phyloP scores from a whole-genome alignment of 805 yeast species.

The Candida saitoana region DNA sequence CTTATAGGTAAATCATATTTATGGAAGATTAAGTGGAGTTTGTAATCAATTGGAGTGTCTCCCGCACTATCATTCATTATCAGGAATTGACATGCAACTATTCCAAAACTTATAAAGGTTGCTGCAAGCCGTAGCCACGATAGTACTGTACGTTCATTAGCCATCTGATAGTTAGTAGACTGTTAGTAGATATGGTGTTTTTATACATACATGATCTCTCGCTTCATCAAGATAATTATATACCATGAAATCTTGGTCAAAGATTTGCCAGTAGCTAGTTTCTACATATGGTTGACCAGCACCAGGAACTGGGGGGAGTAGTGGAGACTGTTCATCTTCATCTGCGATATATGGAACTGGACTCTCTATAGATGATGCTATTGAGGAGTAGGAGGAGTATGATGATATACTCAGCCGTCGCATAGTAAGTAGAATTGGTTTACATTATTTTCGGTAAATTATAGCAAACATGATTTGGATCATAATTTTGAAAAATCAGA shows the following conservation, averaged over 20 bases:
- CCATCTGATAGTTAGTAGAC: conserved; percentile 21
- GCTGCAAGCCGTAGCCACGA: conserved; percentile 26
- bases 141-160: conserved; percentile 32
- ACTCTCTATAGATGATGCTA: too few species aligned
- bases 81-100: conserved; percentile 8
- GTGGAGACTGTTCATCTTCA: not conserved
- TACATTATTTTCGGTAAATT: too few species aligned
- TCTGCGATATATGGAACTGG: not conserved
- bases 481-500: too few species aligned
- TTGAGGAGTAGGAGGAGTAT: too few species aligned
- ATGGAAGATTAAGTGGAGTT: not conserved
- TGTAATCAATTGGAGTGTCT: not conserved
- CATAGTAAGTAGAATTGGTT: too few species aligned
- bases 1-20: not conserved
- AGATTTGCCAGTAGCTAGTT: not conserved
- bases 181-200: not conserved
- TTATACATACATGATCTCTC: conserved; percentile 32
- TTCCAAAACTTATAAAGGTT: conserved; percentile 20
- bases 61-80: not conserved
- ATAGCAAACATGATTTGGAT: too few species aligned
- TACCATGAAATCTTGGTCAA: not conserved
- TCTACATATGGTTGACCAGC: too few species aligned
- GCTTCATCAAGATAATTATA: conserved; percentile 15
- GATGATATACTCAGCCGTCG: too few species aligned
- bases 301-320: too few species aligned